These are phyloP conservation scores for Phytopythium ostracodes DNA, from an alignment of 352 stramenopile genomes.

Conservation along the genomic window DNA sequence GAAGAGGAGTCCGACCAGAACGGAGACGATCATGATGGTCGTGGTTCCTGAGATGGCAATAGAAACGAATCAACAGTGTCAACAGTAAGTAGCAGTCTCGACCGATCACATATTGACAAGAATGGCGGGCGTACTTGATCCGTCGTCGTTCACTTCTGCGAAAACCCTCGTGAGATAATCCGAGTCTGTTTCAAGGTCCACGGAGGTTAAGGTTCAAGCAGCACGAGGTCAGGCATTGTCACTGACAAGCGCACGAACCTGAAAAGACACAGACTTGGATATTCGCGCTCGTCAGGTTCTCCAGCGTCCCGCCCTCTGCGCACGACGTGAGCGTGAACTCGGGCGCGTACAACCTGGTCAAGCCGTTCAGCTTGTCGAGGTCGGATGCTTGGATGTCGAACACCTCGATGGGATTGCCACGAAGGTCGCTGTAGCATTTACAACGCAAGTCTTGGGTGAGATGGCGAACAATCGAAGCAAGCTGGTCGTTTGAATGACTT, in stretches of 20 bases:
- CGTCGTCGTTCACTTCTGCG: neutral
- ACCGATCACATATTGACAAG: no score
- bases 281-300: neutral
- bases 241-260: no score
- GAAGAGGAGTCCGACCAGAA: neutral
- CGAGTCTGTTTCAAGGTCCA: neutral
- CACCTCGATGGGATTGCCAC: slow-evolving; percentile 16
- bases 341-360: neutral
- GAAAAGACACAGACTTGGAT: slow-evolving; percentile 3
- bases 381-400: slow-evolving; percentile 18
- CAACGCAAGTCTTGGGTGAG: neutral
- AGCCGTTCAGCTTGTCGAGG: slow-evolving; percentile 8
- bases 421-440: slow-evolving; percentile 12
- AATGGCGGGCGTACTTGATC: neutral
- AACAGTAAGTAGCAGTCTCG: neutral
- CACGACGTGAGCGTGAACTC: neutral
- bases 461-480: neutral
- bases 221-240: no score
- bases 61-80: neutral
- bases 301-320: neutral
- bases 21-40: neutral
- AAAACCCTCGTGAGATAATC: neutral
- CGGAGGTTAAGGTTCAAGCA: neutral
- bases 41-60: neutral
- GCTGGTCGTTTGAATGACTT: neutral